Base-by-base conservation (phyloP, 2,329 filamentous ascomycete species). In the Fusarium verticillioides region DNA sequence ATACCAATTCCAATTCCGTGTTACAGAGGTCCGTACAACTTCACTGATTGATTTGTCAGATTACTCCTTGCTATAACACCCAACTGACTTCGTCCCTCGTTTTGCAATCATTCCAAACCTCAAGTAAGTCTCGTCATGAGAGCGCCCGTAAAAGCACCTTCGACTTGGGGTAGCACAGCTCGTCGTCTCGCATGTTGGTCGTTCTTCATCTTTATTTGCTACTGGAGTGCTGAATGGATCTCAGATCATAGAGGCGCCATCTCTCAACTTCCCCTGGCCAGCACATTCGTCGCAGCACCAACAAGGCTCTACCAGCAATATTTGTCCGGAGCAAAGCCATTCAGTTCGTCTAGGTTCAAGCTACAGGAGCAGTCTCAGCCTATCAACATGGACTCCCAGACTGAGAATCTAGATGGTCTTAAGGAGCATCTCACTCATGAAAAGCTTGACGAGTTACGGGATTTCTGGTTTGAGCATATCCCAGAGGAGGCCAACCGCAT, bases 401-500 rank as follows among this genome's bases (percentile, higher is more conserved):
- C 9, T 4, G 66, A 47, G 42, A 43, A 58, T 19, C 8, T 71
- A 7, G 61, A 57, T 5, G n/a, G 23, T 3, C 66, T 80, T 9
- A 61, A 70, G 26, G 34, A 63, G 1, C 54, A 77, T 23, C 67
- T 83, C n/a, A 81, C 75, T 12, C 75, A 78, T 1, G 75, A 68
- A 0, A 70, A 81, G 19, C 76, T 84, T 9, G 65, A 78, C 34
- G 76, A 75, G 32, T 53, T 84, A 3, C 78, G 78, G 13, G 69
- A 74, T n/a, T 82, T 84, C 58, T 84, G 83, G 83, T 84, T 82
- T 68, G 81, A 79, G 72, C 79, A 83, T 59, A 40, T 83, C 3
- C 61, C 75, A 1, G 52, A 63, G 15, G 77, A 78, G 4, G 73
- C 81, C 32, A 69, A 75, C 19, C 62, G 78, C 13, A 59, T 82